phyloP scores from a whole-genome alignment of 2,329 filamentous ascomycete genomes.

The Aspergillus sojae region DNA sequence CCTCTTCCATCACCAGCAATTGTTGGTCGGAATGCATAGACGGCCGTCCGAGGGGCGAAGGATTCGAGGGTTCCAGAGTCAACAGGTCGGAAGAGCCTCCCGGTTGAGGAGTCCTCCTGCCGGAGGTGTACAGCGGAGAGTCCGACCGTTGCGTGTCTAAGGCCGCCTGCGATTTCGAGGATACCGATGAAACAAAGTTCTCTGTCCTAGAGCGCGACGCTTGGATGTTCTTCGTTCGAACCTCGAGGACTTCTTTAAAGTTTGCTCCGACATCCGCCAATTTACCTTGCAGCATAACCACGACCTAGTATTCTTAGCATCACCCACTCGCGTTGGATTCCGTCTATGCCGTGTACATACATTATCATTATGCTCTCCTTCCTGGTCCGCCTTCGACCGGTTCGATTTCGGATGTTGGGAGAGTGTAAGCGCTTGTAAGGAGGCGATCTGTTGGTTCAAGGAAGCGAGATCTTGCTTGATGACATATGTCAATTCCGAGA shows the following conservation, averaged over 20 bases:
- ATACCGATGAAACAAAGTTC: constrained; percentile 92
- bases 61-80: constrained; percentile 72
- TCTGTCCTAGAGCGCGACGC: constrained; percentile 89
- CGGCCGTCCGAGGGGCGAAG: constrained; percentile 49
- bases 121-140: constrained; percentile 83
- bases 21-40: constrained; percentile 76
- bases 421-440: constrained; percentile 75
- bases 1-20: constrained; percentile 90
- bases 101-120: constrained; percentile 64
- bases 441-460: constrained; percentile 83
- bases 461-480: constrained; percentile 95
- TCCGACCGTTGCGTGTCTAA: constrained; percentile 72
- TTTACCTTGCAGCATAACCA: constrained; percentile 86
- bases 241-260: constrained; percentile 96
- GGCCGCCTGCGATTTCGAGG: constrained; percentile 68
- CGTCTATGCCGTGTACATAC: constrained; percentile 44
- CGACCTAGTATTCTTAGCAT: constrained; percentile 53
- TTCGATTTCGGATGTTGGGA: constrained; percentile 69
- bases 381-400: constrained; percentile 63
- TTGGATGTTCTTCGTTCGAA: constrained; percentile 96
- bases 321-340: constrained; percentile 7
- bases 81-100: constrained; percentile 67
- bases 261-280: constrained; percentile 89
- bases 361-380: constrained; percentile 97
- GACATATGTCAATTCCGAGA: constrained; percentile 93